phyloP scores from a whole-genome alignment of 2,329 filamentous ascomycete genomes.

The Didymella lethalis region DNA sequence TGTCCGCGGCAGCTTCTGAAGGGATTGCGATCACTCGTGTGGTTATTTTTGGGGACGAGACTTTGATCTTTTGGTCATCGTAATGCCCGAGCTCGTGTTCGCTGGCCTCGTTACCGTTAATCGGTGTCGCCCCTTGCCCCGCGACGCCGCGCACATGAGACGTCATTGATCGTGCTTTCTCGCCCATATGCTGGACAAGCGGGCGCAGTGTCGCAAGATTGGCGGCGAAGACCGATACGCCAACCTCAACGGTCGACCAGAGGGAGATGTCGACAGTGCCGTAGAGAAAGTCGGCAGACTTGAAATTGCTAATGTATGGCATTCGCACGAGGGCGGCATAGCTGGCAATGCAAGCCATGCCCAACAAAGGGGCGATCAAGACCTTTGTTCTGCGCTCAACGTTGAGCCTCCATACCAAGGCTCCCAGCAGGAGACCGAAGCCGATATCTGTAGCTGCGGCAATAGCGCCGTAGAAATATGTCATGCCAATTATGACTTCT shows the following conservation, averaged over 20 bases:
- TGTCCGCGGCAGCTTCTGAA: not conserved
- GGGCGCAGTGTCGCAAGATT: slow-evolving; percentile 30
- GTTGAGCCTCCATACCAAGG: slow-evolving; percentile 61
- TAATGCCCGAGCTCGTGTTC: not conserved
- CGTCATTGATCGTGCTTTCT: not conserved
- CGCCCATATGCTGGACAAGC: slow-evolving; percentile 2
- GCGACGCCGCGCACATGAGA: not conserved
- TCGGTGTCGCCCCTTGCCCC: not conserved
- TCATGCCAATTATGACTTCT: slow-evolving; percentile 59
- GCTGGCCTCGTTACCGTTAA: not conserved
- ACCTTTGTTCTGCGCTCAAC: slow-evolving; percentile 52
- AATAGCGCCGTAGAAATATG: slow-evolving; percentile 45
- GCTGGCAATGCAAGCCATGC: slow-evolving; percentile 26
- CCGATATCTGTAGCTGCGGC: slow-evolving; percentile 26
- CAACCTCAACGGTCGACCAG: slow-evolving; percentile 29
- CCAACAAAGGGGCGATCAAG: slow-evolving; percentile 20
- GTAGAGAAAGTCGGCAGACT: slow-evolving; percentile 26
- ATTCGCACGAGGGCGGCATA: slow-evolving; percentile 26
- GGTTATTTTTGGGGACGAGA: not conserved
- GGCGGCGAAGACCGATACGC: slow-evolving; percentile 22
- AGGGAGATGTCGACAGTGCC: slow-evolving; percentile 28
- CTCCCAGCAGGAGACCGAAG: slow-evolving; percentile 40
- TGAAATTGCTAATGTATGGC: slow-evolving; percentile 28
- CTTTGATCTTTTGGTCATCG: not conserved
- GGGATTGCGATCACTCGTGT: not conserved